Percentiles rank a stretch among this genome's conserved stretches.
Evolutionary conservation across 331 rosid species (phyloP).

Genomic region (Rhamnella rubrinervis): DNA sequence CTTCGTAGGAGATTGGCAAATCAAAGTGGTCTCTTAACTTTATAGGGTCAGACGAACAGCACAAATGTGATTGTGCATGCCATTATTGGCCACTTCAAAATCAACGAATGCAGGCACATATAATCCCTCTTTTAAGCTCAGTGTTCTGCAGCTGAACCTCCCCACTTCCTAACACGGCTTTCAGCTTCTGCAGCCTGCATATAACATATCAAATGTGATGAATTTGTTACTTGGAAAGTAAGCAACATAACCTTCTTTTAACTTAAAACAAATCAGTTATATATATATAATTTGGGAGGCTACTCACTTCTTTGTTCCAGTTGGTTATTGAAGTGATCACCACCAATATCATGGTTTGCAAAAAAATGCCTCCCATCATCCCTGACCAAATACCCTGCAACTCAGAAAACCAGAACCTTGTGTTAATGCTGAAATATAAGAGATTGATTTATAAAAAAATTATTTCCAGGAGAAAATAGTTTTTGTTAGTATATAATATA

Average conservation of each 20-base stretch:
- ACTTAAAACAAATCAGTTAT: too few relatives aligned
- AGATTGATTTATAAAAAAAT: too few relatives aligned
- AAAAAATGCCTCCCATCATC: conserved; percentile 64
- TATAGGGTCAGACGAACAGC: too few relatives aligned
- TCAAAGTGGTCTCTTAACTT: too few relatives aligned
- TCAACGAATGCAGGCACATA: neutral
- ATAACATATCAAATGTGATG: neutral
- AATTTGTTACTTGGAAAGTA: neutral
- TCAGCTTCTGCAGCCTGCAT: conserved; percentile 75
- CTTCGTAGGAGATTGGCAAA: too few relatives aligned
- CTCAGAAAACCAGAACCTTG: neutral
- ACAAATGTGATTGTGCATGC: too few relatives aligned
- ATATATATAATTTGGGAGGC: too few relatives aligned
- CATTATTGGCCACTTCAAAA: neutral
- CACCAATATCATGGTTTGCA: conserved; percentile 69
- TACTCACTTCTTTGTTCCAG: conserved; percentile 66
- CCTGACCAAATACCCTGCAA: conserved; percentile 83
- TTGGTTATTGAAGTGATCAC: conserved; percentile 50
- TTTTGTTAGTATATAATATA: conserved; percentile 16
- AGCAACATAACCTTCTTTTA: too few relatives aligned
- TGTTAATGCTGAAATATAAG: neutral
- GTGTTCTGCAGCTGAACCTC: conserved; percentile 39
- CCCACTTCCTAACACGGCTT: conserved; percentile 69
- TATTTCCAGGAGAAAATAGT: too few relatives aligned
- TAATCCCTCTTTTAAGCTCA: neutral